These are phyloP conservation scores for Calocybe gangraenosa DNA, from an alignment of 768 basidiomycete genomes.

Conservation along the genomic window DNA sequence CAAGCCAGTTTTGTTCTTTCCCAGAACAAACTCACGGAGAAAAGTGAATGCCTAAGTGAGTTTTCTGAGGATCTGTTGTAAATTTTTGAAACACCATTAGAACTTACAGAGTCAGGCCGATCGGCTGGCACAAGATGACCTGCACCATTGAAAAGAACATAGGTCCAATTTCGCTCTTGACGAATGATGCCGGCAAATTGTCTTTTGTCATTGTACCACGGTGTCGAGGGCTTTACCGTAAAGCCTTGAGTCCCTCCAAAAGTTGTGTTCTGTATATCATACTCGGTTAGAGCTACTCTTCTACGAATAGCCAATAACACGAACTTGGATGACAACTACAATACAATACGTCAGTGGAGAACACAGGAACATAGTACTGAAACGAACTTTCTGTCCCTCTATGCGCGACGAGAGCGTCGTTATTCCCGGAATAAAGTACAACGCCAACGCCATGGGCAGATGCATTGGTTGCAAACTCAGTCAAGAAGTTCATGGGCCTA, in stretches of 20 bases:
- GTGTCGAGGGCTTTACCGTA: slow-evolving; percentile 60
- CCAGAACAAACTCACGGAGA: slow-evolving; percentile 64
- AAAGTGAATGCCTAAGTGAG: slow-evolving; percentile 52
- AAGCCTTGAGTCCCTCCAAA: slow-evolving; percentile 78
- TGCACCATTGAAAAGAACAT: slow-evolving; percentile 36
- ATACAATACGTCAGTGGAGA: slow-evolving; percentile 19
- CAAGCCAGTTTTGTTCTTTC: slow-evolving; percentile 54
- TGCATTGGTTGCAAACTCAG: slow-evolving; percentile 63
- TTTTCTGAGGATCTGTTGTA: not conserved
- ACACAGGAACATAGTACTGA: not conserved
- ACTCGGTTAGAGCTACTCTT: slow-evolving; percentile 2
- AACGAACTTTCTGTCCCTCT: slow-evolving; percentile 56
- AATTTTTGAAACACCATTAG: not conserved
- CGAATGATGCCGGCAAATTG: slow-evolving; percentile 66
- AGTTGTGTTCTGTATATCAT: slow-evolving; percentile 57
- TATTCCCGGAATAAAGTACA: slow-evolving; percentile 66
- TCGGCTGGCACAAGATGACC: slow-evolving; percentile 37
- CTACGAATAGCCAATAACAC: not conserved
- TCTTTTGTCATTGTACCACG: slow-evolving; percentile 58
- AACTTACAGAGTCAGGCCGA: slow-evolving; percentile 33
- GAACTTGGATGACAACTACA: slow-evolving; percentile 53
- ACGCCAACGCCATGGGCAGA: slow-evolving; percentile 46
- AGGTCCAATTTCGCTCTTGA: slow-evolving; percentile 69
- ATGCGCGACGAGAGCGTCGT: slow-evolving; percentile 64
- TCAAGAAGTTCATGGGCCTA: slow-evolving; percentile 61